Base-by-base conservation (phyloP, 345 rosid genomes). In the Gossypium turneri region DNA sequence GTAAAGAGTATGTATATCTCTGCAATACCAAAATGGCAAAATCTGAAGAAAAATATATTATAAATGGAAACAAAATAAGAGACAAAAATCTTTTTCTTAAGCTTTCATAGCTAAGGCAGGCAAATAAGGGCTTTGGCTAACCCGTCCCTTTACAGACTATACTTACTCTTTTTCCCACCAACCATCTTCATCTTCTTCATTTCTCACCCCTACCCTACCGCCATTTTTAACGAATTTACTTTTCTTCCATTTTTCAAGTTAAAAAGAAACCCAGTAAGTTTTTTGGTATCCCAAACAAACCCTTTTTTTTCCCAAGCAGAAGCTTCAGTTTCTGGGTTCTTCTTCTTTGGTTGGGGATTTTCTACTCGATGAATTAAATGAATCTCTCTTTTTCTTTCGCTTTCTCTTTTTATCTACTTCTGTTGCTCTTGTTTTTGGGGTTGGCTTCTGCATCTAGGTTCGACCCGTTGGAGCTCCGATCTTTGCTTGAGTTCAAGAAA, bases 401-500 rank as follows among this genome's bases (percentile, higher is more conserved):
- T 71, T 60, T 83, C 74, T 78, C 4, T 80, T 78, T 79, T 76
- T 12, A 64, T 62, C 75, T 78, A 67, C 76, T 80, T 3, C 58
- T 75, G 7, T 65, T 75, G 15, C 63, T 65, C 13, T 27, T 73
- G 8, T 59, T 72, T 72, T 45, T 22, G 34, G 41, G 51, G 22
- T 3, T 68, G 7, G 58, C 58, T 50, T 68, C 58, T 68, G 58
- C 58, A 50, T 68, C 72, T 51, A 59, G 45, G 57, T 78, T 53
- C 20, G 73, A 69, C 60, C 73, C 73, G 60, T 59, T 63, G n/a
- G 98, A 94, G 82, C 80, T 89, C 80, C 82, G 87, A 79, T 83
- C 86, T 52, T 82, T 94, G 0, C 88, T 94, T 10, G 98, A 92
- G 87, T 94, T 94, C 88, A 91, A 86, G 68, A 94, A 94, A 79